Percentiles rank a stretch among this genome's conserved stretches.
Conservation (phyloP, 2,329 filamentous ascomycete species). For the Aspergillus fructus region DNA sequence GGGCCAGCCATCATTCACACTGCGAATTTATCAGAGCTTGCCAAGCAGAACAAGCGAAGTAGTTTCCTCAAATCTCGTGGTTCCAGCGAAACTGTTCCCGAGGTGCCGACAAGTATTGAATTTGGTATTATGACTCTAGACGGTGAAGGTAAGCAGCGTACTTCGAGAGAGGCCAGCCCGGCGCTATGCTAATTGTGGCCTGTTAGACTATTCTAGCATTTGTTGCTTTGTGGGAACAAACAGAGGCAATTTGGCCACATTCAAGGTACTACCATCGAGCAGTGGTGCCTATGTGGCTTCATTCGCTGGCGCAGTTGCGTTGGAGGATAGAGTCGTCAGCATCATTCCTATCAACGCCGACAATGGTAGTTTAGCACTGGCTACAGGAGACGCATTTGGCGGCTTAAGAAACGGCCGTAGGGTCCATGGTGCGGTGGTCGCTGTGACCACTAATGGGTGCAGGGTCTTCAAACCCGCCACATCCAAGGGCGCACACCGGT, state of each 20-base stretch:
- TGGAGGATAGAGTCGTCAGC: slow-evolving; percentile 70
- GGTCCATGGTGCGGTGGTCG: slow-evolving; percentile 77
- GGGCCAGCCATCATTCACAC: slow-evolving; percentile 82
- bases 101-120: slow-evolving; percentile 80
- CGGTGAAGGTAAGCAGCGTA: slow-evolving; percentile 62
- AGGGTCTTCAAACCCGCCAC: slow-evolving; percentile 83
- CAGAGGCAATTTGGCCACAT: slow-evolving; percentile 77
- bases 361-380: slow-evolving; percentile 71
- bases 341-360: slow-evolving; percentile 79
- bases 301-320: slow-evolving; percentile 64
- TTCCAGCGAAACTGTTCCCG: slow-evolving; percentile 51
- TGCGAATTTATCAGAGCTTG: slow-evolving; percentile 69
- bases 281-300: slow-evolving; percentile 70
- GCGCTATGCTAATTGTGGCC: slow-evolving; percentile 23
- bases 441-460: slow-evolving; percentile 70
- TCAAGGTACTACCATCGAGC: slow-evolving; percentile 78
- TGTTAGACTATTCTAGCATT: slow-evolving; percentile 81
- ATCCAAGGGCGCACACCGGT: slow-evolving; percentile 86
- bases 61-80: slow-evolving; percentile 64
- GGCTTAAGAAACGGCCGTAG: slow-evolving; percentile 71
- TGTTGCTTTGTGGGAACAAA: slow-evolving; percentile 89
- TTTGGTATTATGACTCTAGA: slow-evolving; percentile 94
- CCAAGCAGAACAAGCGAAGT: slow-evolving; percentile 71
- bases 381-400: slow-evolving; percentile 73
- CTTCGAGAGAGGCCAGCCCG: neutral